Base-by-base conservation (phyloP, 2,329 filamentous ascomycete genomes). In the Sporothrix globosa region DNA sequence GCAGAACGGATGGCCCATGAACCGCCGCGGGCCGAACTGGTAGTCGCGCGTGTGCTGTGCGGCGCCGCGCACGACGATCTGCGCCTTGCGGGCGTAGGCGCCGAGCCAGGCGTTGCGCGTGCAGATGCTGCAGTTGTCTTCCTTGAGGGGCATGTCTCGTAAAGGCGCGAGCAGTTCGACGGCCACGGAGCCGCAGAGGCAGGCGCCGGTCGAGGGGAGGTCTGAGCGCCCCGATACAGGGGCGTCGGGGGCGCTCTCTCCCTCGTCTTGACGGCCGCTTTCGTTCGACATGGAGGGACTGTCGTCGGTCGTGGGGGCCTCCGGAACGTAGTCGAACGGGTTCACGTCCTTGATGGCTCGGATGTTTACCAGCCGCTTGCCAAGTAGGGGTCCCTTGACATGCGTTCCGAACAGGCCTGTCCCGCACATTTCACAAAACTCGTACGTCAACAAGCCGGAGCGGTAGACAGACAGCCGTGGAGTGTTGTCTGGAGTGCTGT, bases 71-170 rank as follows among this genome's bases (percentile, higher is more conserved):
- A 73, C n/a, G 10, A 56, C 9, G 11, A 73, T 71, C 13, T 69
- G 56, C 3, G 69, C 61, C 30, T 54, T 60, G 34, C 61, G 14
- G 2, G 72, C 71, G 39, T 72, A 73, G 2, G 68, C 69, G 0
- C 72, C 72, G 1, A 69, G 21, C 72, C 72, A 73, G 10, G 72
- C 72, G 24, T 73, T 73, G 67, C 71, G 27, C 14, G 71, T 60
- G 68, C 72, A 73, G 30, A 73, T 71, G 63, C 72, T 73, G 71
- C 72, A 73, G 67, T 73, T 73, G 71, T 73, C 72, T 27, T 72
- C 69, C 41, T 72, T 72, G 30, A 71, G n/a, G 0, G 53, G 10
- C 69, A 73, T 67, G 11, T 63, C 56, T 1, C 27, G 9, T n/a
- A 72, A 48, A 2, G 71, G 69, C 5, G 27, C 52, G 19, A 70